A percentile compares a stretch with the other conserved stretches of the same genome.
phyloP scores from a whole-genome alignment of 352 stramenopile species.

The Phytophthora nicotianae region DNA sequence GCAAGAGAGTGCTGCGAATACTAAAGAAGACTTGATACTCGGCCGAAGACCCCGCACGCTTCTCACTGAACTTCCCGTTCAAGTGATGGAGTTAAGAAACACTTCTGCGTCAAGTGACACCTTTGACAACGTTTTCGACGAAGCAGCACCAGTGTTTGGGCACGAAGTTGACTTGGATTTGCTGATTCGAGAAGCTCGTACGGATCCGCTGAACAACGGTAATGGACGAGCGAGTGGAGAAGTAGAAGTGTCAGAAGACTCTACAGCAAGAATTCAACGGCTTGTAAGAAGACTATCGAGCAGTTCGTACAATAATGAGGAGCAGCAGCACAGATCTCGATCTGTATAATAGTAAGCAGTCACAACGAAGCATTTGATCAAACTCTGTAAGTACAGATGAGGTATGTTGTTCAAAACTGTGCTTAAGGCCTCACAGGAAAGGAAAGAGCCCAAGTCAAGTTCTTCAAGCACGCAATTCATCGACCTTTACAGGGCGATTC shows the following conservation, averaged over 20 bases:
- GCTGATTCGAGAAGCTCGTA: slow-evolving; percentile 35
- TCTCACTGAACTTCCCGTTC: slow-evolving; percentile 34
- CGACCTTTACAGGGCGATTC: slow-evolving; percentile 71
- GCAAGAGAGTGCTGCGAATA: background rate
- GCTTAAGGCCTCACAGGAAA: background rate
- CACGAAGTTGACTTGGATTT: slow-evolving; percentile 33
- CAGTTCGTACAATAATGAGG: slow-evolving; percentile 21
- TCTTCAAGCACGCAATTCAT: slow-evolving; percentile 40
- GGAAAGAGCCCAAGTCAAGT: background rate
- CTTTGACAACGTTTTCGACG: slow-evolving; percentile 7
- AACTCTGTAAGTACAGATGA: too few species aligned
- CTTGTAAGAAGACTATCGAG: slow-evolving; percentile 27
- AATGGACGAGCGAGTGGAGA: background rate
- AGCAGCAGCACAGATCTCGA: slow-evolving; percentile 17
- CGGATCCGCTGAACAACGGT: slow-evolving; percentile 26
- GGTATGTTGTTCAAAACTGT: background rate
- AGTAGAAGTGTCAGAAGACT: slow-evolving; percentile 6
- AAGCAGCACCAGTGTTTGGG: slow-evolving; percentile 1
- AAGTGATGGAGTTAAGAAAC: slow-evolving; percentile 18
- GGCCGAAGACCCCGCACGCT: slow-evolving; percentile 19
- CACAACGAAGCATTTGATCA: background rate
- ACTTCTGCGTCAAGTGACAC: slow-evolving; percentile 10
- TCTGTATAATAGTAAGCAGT: background rate
- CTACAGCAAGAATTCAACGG: slow-evolving; percentile 17
- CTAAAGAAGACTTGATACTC: background rate